These are phyloP conservation scores for Solanum bukasovii DNA, from an alignment of 257 asterid genomes.

Conservation along the genomic window DNA sequence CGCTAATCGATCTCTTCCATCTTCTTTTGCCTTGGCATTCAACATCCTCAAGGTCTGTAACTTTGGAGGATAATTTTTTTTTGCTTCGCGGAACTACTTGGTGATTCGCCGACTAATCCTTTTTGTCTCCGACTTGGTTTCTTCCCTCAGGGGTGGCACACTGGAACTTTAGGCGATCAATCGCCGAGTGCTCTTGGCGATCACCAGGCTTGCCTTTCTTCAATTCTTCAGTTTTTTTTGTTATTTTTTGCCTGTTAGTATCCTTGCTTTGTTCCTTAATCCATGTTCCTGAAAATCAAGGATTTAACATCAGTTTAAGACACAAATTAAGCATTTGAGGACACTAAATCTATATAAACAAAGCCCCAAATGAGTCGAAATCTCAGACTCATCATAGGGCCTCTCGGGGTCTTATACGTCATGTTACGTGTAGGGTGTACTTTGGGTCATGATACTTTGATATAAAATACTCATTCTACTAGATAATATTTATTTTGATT, in stretches of 20 bases:
- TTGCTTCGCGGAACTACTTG: neutral
- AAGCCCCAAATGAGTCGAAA: neutral
- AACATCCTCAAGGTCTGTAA: neutral
- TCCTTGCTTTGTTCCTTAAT: neutral
- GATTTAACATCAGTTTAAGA: neutral
- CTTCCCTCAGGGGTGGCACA: neutral
- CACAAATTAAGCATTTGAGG: neutral
- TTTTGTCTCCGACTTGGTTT: neutral
- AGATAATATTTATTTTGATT: too few species aligned
- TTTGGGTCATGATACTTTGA: neutral
- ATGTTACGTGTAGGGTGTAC: neutral
- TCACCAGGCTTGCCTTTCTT: neutral
- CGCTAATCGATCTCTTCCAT: neutral
- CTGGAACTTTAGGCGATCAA: too few species aligned
- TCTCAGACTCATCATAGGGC: neutral
- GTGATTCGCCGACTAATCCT: rapidly evolving
- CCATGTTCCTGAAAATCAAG: too few species aligned
- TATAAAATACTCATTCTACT: neutral
- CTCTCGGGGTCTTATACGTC: neutral
- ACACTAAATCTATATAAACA: neutral
- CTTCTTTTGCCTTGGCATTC: neutral
- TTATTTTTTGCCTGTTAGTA: neutral
- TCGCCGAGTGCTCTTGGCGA: neutral
- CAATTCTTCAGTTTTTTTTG: neutral
- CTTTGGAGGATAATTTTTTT: neutral